Percentiles rank a stretch among this genome's conserved stretches.
Conservation (phyloP, 2,329 filamentous ascomycete species). For the Microsporum ferrugineum region DNA sequence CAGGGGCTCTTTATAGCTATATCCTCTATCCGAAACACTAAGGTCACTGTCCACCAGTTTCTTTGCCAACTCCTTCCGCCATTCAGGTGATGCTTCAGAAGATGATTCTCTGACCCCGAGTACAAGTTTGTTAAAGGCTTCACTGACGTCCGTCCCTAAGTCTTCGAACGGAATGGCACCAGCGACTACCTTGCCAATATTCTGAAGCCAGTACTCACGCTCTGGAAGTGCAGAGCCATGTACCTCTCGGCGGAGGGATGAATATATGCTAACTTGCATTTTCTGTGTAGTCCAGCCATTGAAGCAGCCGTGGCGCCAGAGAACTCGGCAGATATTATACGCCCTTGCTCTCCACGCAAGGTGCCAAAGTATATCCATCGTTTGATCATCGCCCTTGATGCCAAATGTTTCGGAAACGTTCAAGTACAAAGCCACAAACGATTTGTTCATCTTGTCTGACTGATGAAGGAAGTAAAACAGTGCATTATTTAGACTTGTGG, state of each 20-base stretch:
- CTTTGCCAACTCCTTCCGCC: neutral
- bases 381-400: conserved; percentile 14
- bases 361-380: conserved; percentile 32
- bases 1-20: conserved; percentile 15
- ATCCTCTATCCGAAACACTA: conserved; percentile 18
- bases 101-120: neutral
- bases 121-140: neutral
- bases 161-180: conserved; percentile 8
- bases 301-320: conserved; percentile 41
- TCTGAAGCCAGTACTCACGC: neutral
- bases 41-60: neutral
- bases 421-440: conserved; percentile 13
- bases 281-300: conserved; percentile 21
- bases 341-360: conserved; percentile 28
- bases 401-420: conserved; percentile 9
- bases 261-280: conserved; percentile 26
- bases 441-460: conserved; percentile 11
- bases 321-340: conserved; percentile 35
- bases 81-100: neutral
- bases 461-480: conserved; percentile 19
- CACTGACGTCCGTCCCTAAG: neutral
- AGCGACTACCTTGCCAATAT: conserved; percentile 11
- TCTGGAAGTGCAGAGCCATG: conserved; percentile 8
- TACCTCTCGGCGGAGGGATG: conserved; percentile 23
- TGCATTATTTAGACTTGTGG: conserved; percentile 21